phyloP scores from a whole-genome alignment of 2,329 filamentous ascomycete genomes.

The Fusarium nematophilum region DNA sequence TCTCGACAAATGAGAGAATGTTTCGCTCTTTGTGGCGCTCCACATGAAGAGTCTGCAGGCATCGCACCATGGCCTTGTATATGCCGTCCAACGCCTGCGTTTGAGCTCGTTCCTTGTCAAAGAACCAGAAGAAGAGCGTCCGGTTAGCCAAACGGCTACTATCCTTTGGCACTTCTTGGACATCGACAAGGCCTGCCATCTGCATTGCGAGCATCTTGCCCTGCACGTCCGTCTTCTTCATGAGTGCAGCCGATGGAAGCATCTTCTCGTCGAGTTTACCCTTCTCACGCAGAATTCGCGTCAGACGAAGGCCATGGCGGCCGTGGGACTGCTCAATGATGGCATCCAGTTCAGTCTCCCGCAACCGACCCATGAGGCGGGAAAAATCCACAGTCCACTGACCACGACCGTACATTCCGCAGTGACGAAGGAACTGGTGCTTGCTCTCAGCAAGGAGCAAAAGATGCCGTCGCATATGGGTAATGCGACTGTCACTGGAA shows the following conservation, averaged over 20 bases:
- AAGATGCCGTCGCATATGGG: conserved; percentile 78
- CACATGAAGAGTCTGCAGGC: conserved; percentile 81
- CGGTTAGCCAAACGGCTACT: conserved; percentile 82
- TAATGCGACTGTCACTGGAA: conserved; percentile 59
- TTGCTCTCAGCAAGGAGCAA: conserved; percentile 76
- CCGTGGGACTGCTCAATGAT: conserved; percentile 84
- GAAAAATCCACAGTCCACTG: conserved; percentile 89
- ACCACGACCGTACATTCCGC: conserved; percentile 70
- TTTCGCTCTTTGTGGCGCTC: conserved; percentile 78
- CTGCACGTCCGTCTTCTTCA: conserved; percentile 87
- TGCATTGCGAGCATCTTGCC: conserved; percentile 88
- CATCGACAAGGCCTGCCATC: conserved; percentile 85
- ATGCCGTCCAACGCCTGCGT: conserved; percentile 80
- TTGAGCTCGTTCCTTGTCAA: conserved; percentile 79
- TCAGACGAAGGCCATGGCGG: conserved; percentile 80
- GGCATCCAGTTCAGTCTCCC: conserved; percentile 82
- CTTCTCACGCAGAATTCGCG: conserved; percentile 84
- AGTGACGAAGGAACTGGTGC: conserved; percentile 75
- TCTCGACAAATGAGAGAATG: conserved; percentile 83
- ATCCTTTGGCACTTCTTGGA: conserved; percentile 94
- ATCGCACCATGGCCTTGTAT: conserved; percentile 91
- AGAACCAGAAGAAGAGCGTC: conserved; percentile 93
- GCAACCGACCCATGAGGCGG: conserved; percentile 75
- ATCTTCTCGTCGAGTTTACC: conserved; percentile 97
- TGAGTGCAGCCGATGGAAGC: conserved; percentile 81